Base-by-base conservation (phyloP, 495 filamentous ascomycete species). In the Podospora australis region DNA sequence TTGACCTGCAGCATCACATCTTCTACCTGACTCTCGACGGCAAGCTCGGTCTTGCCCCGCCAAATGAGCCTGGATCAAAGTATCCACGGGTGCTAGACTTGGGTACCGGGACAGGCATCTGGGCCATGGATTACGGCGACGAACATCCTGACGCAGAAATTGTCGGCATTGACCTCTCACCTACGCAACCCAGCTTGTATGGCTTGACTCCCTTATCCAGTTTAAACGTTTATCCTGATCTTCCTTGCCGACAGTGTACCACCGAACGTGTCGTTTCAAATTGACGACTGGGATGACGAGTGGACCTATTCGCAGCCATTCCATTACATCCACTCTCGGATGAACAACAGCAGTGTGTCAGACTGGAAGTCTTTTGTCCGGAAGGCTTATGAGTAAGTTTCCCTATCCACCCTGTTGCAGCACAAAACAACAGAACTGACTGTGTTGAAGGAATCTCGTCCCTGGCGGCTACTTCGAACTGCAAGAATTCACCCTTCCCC, bases 251-350 rank as follows among this genome's bases (percentile, higher is more conserved):
- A 52, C 30, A 59, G 72, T 17, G 65, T 65, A n/a, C 68, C 77
- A 2, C 68, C 74, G 2, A 81, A 81, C 48, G 63, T 78, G 23
- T 60, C 56, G 29, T 81, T 81, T 57, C 72, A 79, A 50, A 65
- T 80, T 40, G 72, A 74, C 48, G 74, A 82, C 46, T 74, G 74
- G n/a, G 68, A 73, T 30, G 53, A 70, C 6, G 68, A 74, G 36
- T 82, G 78, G 79, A 39, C 46, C 42, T 54, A 34, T 16, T 30
- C 21, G 13, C 23, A 24, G 9, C 29, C n/a, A 10, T 49, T 56
- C 35, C 53, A 59, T 35, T 55, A 57, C 24, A 52, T 62, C 13
- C 53, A 59, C 46, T 42, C 70, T 4, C 70, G 78, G 13, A 52
- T 64, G 4, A 50, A 80, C 30, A 68, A 67, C 30, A 72, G 71